phyloP scores from a whole-genome alignment of 2,329 filamentous ascomycete species.

The Hypoxylon sp. region DNA sequence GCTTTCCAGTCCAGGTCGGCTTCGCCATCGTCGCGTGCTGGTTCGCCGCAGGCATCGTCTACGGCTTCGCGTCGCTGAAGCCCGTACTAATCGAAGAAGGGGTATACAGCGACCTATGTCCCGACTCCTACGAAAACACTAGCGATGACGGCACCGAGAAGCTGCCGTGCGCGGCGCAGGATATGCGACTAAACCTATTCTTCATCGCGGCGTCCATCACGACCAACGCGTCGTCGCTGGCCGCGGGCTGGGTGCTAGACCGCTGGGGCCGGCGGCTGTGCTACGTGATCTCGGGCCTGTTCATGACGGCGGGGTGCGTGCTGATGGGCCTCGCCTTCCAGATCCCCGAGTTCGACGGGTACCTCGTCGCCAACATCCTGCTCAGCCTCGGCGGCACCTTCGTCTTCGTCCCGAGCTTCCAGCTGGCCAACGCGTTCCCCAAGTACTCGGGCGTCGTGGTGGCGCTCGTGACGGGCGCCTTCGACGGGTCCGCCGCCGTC shows the following conservation, averaged over 20 bases:
- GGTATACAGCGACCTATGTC: constrained; percentile 67
- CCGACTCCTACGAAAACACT: constrained; percentile 57
- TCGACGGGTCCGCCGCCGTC: constrained; percentile 72
- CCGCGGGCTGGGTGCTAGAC: constrained; percentile 75
- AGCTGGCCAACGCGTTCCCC: constrained; percentile 74
- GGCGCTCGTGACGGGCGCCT: constrained; percentile 71
- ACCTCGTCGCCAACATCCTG: constrained; percentile 69
- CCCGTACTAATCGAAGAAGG: constrained; percentile 69
- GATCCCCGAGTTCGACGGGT: constrained; percentile 68
- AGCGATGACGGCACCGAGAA: constrained; percentile 40
- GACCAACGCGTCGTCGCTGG: constrained; percentile 74
- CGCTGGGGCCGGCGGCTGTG: constrained; percentile 73
- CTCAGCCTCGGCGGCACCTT: constrained; percentile 72
- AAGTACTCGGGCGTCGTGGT: constrained; percentile 69
- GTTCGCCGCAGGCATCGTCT: constrained; percentile 72
- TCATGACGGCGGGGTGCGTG: constrained; percentile 67
- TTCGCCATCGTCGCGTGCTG: constrained; percentile 75
- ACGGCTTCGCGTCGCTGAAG: constrained; percentile 74
- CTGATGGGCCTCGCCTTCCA: constrained; percentile 69
- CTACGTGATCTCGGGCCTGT: constrained; percentile 69
- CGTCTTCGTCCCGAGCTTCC: constrained; percentile 73
- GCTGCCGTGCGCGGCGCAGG: constrained; percentile 65
- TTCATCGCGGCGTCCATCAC: constrained; percentile 76
- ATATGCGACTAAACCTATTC: constrained; percentile 71
- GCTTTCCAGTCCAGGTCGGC: constrained; percentile 65